Base-by-base conservation (phyloP, 371 early-diverging fungal species). In the Lichtheimia ramosa region DNA sequence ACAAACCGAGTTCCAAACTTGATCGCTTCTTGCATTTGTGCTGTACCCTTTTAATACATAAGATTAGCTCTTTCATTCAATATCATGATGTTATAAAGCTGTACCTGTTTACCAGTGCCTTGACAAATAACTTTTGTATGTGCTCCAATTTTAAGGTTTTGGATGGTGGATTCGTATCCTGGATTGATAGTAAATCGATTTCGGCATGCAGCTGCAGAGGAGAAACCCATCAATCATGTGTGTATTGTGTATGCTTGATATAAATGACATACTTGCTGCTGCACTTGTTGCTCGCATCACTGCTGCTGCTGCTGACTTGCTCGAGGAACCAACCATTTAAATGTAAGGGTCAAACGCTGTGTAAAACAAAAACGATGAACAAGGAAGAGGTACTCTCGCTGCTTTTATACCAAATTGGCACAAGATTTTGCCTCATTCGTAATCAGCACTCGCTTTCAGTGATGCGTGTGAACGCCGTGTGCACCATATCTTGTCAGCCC, bases 1-100 rank as follows among this genome's bases (percentile, higher is more conserved):
- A 99, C 96, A 87, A 99, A 91, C 65, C 94, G 93, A 69, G 99
- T 97, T 56, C 99, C 99, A 73, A 98, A 99, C 63, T 89, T 96
- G 69, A 98, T 92, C 27, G 98, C 96, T 81, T 97, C 96, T 75
- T 92, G 85, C 58, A 97, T 93, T 83, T 99, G 99, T 88, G 98
- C 97, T 40, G 98, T 97, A 52, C 98, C 99, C 97, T 98, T 82
- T 20, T 18, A n/a, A n/a, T n/a, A 46, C n/a, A 39, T 34, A 27
- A 8, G 56, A 43, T 23, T 39, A 61, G 49, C 52, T 20, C 28
- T 16, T 21, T 20, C 46, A 20, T 20, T 20, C 4, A 4, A 23
- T 48, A 13, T 48, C n/a, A n/a, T 15, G 15, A 20, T 2, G 23
- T 5, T 39, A 13, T 20, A 10, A 48, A 24, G 5, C 39, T n/a